Percentiles rank a stretch among this genome's conserved stretches.
phyloP scores from a whole-genome alignment of 164 flowering plant genomes.

The Magnolia sinica region DNA sequence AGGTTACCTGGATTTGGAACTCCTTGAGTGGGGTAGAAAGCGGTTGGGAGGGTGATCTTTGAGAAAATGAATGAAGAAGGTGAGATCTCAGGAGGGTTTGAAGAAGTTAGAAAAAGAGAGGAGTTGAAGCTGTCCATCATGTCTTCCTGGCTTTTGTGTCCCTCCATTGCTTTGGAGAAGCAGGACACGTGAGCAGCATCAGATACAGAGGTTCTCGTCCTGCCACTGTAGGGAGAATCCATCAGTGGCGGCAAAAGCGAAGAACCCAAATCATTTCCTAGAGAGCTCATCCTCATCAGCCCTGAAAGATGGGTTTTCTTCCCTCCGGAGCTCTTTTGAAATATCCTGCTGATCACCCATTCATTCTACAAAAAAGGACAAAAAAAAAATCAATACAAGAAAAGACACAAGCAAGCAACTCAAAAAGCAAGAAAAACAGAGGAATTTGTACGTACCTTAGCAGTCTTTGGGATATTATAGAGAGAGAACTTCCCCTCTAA shows the following conservation, averaged over 20 bases:
- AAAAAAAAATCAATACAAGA: conserved; percentile 8
- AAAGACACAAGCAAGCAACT: neutral
- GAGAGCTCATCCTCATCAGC: conserved; percentile 33
- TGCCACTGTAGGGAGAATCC: conserved; percentile 43
- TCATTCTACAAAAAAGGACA: conserved; percentile 59
- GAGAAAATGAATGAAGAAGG: conserved; percentile 22
- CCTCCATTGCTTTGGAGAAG: conserved; percentile 43
- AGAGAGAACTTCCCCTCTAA: conserved; percentile 72
- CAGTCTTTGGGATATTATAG: conserved; percentile 60
- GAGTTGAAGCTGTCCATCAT: conserved; percentile 31
- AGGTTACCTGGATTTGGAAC: conserved; percentile 17
- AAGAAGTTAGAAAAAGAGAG: conserved; percentile 20
- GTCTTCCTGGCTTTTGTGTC: conserved; percentile 28
- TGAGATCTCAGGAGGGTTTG: conserved; percentile 15
- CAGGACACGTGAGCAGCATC: conserved; percentile 33
- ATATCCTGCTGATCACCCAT: conserved; percentile 94
- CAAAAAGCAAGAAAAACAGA: neutral
- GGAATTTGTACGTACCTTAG: conserved; percentile 42
- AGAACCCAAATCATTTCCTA: conserved; percentile 32
- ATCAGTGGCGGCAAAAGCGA: conserved; percentile 61
- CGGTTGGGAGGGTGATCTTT: conserved; percentile 22
- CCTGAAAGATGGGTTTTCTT: conserved; percentile 68
- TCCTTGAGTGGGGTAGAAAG: conserved; percentile 31
- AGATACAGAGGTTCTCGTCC: conserved; percentile 11
- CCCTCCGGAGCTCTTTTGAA: conserved; percentile 73